These are phyloP conservation scores for Rhytidhysteron rufulum DNA, from an alignment of 2,329 filamentous ascomycete genomes.

Conservation along the genomic window DNA sequence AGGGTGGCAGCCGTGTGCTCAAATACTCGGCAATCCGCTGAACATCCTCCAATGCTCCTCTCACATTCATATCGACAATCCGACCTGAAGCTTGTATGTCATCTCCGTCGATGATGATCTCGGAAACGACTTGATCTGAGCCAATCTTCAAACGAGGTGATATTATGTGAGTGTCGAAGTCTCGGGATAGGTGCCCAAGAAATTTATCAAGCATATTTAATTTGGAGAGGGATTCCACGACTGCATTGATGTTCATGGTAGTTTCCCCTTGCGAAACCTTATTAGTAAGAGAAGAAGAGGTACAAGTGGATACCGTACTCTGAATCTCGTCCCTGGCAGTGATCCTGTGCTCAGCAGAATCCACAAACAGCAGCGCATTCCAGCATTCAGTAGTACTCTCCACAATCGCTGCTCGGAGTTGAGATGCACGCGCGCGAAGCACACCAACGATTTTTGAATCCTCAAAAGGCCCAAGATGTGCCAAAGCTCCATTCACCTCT, in stretches of 20 bases:
- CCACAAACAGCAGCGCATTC: slow-evolving; percentile 62
- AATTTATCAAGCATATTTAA: slow-evolving; percentile 47
- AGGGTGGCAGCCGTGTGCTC: slow-evolving; percentile 46
- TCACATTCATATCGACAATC: slow-evolving; percentile 24
- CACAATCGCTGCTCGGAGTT: slow-evolving; percentile 63
- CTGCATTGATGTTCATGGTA: slow-evolving; percentile 26
- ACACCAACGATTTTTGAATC: slow-evolving; percentile 62
- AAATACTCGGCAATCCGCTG: slow-evolving; percentile 49
- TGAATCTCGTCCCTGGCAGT: slow-evolving; percentile 52
- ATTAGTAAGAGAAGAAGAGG: not conserved
- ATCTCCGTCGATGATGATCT: slow-evolving; percentile 31
- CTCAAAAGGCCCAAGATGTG: slow-evolving; percentile 57
- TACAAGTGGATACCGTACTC: slow-evolving; percentile 37
- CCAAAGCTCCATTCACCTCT: slow-evolving; percentile 52
- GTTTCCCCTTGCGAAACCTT: slow-evolving; percentile 13
- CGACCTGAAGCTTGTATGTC: slow-evolving; percentile 27
- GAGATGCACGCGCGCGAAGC: slow-evolving; percentile 61
- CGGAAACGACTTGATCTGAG: slow-evolving; percentile 31
- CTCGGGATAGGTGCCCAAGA: slow-evolving; percentile 57
- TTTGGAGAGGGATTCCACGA: slow-evolving; percentile 32
- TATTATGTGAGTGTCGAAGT: slow-evolving; percentile 60
- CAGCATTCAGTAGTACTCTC: slow-evolving; percentile 68
- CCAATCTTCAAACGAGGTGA: slow-evolving; percentile 51
- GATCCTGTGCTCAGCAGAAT: slow-evolving; percentile 54
- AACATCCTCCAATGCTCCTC: slow-evolving; percentile 26